A percentile compares a stretch with the other conserved stretches of the same genome.
These are phyloP conservation scores for Trichoderma afroharzianum DNA, from an alignment of 2,329 filamentous ascomycete species.

Conservation along the genomic window DNA sequence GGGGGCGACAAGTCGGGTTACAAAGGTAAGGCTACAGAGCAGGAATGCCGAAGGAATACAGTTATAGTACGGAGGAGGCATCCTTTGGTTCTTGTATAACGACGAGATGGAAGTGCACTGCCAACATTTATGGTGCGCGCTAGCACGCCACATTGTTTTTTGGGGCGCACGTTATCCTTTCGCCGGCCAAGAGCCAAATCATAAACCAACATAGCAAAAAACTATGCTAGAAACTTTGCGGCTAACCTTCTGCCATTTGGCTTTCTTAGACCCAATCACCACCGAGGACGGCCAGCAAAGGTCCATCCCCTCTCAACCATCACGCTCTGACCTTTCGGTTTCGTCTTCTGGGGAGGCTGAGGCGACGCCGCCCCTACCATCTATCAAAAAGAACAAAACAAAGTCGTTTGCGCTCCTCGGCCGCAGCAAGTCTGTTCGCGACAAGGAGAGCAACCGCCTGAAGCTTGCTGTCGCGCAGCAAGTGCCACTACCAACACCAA, in stretches of 20 bases:
- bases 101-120: background rate
- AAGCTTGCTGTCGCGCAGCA: conserved; percentile 28
- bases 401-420: conserved; percentile 53
- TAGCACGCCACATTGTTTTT: background rate
- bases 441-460: conserved; percentile 44
- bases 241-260: conserved; percentile 7
- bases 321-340: conserved; percentile 52
- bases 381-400: conserved; percentile 47
- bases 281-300: conserved; percentile 36
- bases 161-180: background rate
- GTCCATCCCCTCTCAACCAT: conserved; percentile 39
- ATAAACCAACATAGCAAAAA: background rate
- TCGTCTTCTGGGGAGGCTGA: conserved; percentile 49
- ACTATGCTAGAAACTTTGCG: background rate
- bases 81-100: conserved; percentile 20
- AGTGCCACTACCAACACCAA: conserved; percentile 19
- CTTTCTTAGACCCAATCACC: conserved; percentile 25
- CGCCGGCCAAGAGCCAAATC: background rate
- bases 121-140: conserved; percentile 1
- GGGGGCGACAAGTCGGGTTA: conserved; percentile 29
- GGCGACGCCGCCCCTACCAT: conserved; percentile 29
- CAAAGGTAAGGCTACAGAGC: conserved; percentile 31
- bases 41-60: conserved; percentile 30
- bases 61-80: conserved; percentile 36
- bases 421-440: conserved; percentile 50